Base-by-base conservation (phyloP, 441 rosid species). In the Arabidopsis lyrata region DNA sequence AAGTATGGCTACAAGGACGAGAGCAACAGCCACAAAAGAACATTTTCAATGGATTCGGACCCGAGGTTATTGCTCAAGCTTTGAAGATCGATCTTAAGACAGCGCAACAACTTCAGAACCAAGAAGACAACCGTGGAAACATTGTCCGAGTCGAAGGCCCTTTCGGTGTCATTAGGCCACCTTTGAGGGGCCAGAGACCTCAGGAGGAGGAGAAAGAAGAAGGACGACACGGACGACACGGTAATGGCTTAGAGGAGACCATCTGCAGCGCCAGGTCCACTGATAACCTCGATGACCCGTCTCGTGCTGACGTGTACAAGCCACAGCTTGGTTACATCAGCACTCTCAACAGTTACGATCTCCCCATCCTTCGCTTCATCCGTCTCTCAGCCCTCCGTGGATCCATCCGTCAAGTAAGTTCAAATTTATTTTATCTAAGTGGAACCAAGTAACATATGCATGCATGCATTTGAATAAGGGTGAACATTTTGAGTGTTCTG, bases 311-410 rank as follows among this genome's bases (percentile, higher is more conserved):
- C 50, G 47, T 83, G 18, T 88, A 82, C 65, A 84, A 81, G 74
- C 88, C 89, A 3, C 79, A 78, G 1, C 86, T 66, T 0, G 92
- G 89, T 45, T 81, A 85, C 59, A 66, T 83, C 69, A 80, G 84
- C 63, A 81, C 79, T 38, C 61, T 81, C 32, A 83, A 86, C 73
- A 76, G 85, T 68, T 74, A 34, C 11, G 78, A 76, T 63, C 87
- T 88, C 8, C 88, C 87, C 44, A 57, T 86, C 69, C 85, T 86
- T 56, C 52, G 58, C 14, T 7, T 1, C 61, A 74, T 86, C 65
- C 84, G 83, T 64, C 92, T 88, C 76, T 79, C 83, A 12, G 83
- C 86, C 1, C 85, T 83, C 64, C 81, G 80, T 34, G 87, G 86
- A 27, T 79, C 80, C 9, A 85, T 88, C 67, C 80, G 77, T 73